phyloP scores from a whole-genome alignment of 106 monocot genomes.

The Posidonia australis region DNA sequence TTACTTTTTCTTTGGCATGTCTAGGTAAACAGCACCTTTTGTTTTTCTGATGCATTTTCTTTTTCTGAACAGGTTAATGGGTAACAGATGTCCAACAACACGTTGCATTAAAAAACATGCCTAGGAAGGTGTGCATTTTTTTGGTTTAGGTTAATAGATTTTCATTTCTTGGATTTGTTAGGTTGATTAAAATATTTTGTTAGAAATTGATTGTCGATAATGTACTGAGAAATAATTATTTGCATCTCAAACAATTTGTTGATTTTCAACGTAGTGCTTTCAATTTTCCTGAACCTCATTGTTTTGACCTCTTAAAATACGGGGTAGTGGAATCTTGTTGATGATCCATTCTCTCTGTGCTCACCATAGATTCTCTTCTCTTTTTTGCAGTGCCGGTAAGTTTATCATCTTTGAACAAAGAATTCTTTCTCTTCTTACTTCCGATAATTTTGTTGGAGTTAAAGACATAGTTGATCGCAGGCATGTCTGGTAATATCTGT shows the following conservation, averaged over 20 bases:
- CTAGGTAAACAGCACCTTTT: too few relatives aligned
- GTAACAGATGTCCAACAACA: conserved; percentile 52
- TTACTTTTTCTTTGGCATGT: too few relatives aligned
- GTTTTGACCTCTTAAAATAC: too few relatives aligned
- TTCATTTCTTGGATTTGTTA: too few relatives aligned
- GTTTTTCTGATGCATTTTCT: neutral
- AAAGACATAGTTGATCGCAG: too few relatives aligned
- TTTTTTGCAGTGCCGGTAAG: conserved; percentile 27
- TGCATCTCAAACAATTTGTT: too few relatives aligned
- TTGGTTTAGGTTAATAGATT: neutral
- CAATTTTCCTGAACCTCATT: too few relatives aligned
- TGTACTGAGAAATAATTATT: too few relatives aligned
- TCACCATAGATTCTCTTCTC: neutral
- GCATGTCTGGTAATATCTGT: too few relatives aligned
- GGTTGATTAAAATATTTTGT: neutral
- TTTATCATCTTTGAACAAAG: conserved; percentile 19
- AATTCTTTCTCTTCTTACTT: conserved; percentile 13
- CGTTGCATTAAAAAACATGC: conserved; percentile 52
- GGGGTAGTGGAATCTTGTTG: too few relatives aligned
- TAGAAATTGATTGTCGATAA: neutral
- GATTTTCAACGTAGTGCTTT: too few relatives aligned
- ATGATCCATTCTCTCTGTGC: too few relatives aligned
- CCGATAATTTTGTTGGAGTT: neutral
- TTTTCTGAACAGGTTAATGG: conserved; percentile 27
- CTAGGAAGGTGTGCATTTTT: conserved; percentile 36